A percentile compares a stretch with the other conserved stretches of the same genome.
Conservation (phyloP, 345 rosid species). For the Eucalyptus erythrocorys region DNA sequence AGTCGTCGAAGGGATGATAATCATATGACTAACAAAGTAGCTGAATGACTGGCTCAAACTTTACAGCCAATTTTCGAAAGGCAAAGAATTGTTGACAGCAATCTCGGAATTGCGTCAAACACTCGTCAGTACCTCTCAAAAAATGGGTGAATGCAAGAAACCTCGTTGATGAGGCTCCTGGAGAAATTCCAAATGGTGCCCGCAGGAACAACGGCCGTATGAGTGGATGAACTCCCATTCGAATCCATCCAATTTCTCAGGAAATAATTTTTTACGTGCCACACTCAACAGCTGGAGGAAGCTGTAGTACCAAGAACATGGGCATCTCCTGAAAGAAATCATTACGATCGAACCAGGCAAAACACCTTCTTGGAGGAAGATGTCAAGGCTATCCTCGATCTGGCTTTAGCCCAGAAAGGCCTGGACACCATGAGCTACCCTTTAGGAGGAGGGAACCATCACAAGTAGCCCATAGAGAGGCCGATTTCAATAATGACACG, state of each 20-base stretch:
- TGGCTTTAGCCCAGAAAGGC: background rate
- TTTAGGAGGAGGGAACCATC: background rate
- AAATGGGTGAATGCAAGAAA: background rate
- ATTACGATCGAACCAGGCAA: background rate
- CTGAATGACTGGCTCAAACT: background rate
- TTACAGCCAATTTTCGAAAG: background rate
- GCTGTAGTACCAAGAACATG: background rate
- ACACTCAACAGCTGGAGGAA: background rate
- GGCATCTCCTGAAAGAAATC: background rate
- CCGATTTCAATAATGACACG: background rate
- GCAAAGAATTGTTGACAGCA: background rate
- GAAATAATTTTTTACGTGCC: background rate
- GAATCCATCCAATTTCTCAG: background rate
- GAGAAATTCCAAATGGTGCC: background rate
- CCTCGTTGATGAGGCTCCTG: background rate
- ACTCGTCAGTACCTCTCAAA: background rate
- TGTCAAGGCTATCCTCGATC: rapidly evolving
- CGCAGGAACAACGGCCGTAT: background rate
- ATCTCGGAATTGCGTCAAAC: background rate
- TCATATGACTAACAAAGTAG: background rate
- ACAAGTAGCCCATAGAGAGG: background rate
- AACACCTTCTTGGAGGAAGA: background rate
- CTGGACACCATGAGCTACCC: background rate
- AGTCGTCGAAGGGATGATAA: background rate
- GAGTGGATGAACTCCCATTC: background rate